phyloP scores from a whole-genome alignment of 2,329 filamentous ascomycete genomes.

The Lasiodiplodia hormozganensis region DNA sequence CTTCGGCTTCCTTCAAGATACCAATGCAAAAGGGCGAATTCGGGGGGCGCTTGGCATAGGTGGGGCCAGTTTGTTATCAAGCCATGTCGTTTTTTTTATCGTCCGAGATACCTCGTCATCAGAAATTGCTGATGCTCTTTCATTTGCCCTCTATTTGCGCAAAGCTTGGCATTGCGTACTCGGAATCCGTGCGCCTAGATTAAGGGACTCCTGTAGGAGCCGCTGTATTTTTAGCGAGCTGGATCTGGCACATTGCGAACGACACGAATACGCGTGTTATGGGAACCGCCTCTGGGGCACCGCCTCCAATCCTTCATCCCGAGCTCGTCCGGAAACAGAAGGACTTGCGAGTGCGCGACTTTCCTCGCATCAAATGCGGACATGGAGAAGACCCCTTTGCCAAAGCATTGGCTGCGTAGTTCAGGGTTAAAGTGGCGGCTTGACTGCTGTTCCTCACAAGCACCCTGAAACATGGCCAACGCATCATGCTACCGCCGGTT shows the following conservation, averaged over 20 bases:
- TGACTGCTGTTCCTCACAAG: not conserved
- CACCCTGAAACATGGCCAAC: not conserved
- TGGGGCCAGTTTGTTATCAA: slow-evolving; percentile 9
- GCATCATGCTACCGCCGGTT: not conserved
- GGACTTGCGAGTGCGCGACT: not conserved
- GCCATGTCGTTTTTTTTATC: slow-evolving; percentile 4
- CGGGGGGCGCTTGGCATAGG: not conserved
- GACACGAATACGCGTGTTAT: slow-evolving; percentile 5
- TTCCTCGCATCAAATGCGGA: not conserved
- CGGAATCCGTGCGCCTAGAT: slow-evolving; percentile 18
- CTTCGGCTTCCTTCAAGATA: slow-evolving; percentile 14
- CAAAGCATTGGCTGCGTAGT: not conserved
- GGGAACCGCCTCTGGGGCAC: slow-evolving; percentile 1
- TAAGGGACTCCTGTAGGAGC: slow-evolving; percentile 7
- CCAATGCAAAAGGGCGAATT: slow-evolving; percentile 4
- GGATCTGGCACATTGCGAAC: not conserved
- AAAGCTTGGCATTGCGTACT: slow-evolving; percentile 18
- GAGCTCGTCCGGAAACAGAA: not conserved
- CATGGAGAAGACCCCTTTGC: not conserved
- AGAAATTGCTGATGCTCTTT: slow-evolving; percentile 14
- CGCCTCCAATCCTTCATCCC: not conserved
- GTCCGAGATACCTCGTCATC: slow-evolving; percentile 16
- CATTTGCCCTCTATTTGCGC: not conserved
- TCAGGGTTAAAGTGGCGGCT: not conserved
- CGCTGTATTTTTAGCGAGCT: slow-evolving; percentile 10